Evolutionary conservation across 768 basidiomycete genomes (phyloP), one percentile per base, ranked within the genome.

Genomic region (Mycena indigotica): DNA sequence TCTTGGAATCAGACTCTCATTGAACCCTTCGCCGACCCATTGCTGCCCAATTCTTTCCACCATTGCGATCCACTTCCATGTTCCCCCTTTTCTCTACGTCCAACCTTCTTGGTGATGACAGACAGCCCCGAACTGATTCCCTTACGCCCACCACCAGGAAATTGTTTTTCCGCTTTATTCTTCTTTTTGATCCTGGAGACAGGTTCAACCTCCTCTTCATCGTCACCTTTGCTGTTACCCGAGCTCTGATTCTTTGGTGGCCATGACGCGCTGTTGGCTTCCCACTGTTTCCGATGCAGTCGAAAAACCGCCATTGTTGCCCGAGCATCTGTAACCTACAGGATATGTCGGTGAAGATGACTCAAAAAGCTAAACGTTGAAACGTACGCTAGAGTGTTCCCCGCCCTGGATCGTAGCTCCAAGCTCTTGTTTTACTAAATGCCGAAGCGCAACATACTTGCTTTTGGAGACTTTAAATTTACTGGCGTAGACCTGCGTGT

Each of bases 251-350:
- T 66, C 62, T 66, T 66, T 30, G 21, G 53, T 17, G 45, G 32
- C 30, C n/a, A 57, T 40, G 19, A 67, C 4, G 75, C 70, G 4
- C 73, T 70, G n/a, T 79, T 77, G 56, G 78, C 78, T 63, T 98
- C 95, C 93, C 93, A 98, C 46, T 84, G 80, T 51, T 84, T 85
- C 64, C 89, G 87, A 70, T 95, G 81, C 17, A 95, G 67, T 5
- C 94, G 82, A 70, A 90, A 98, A 35, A 98, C 77, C 0, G 93
- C 95, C 93, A 99, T 97, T 0, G 95, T 91, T 0, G 95, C 96
- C 51, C 95, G 82, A 1, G 95, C 94, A 69, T 98, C 95, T 17
- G 84, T 91, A 4, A 98, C 87, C 95, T 97, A 56, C 23, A n/a
- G 40, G 52, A 44, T 50, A 24, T 35, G 25, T 52, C 24, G 40